A percentile compares a stretch with the other conserved stretches of the same genome.
phyloP scores from a whole-genome alignment of 768 basidiomycete genomes.

The Rhodotorula paludigena region DNA sequence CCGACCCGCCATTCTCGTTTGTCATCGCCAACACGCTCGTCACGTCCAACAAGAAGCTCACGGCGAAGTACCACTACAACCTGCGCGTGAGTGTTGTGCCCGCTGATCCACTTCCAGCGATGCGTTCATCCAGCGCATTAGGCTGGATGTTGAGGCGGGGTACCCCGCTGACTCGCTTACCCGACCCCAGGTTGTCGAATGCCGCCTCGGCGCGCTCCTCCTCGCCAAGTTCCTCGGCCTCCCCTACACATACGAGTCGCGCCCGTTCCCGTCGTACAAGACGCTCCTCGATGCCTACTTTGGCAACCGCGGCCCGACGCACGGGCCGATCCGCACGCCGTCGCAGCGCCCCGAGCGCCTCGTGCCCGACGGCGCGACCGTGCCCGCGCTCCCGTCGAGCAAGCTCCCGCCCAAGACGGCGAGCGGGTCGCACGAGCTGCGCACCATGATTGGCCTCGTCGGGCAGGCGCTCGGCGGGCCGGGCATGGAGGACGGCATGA shows the following conservation, averaged over 20 bases:
- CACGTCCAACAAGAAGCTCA: constrained; percentile 70
- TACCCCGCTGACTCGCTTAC: neutral
- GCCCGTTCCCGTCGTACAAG: constrained; percentile 33
- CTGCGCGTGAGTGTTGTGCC: constrained; percentile 50
- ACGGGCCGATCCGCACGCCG: constrained; percentile 18
- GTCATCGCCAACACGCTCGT: constrained; percentile 80
- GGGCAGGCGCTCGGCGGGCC: constrained; percentile 51
- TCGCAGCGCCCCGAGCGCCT: constrained; percentile 20
- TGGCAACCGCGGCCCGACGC: constrained; percentile 14
- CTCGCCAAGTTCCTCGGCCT: constrained; percentile 59
- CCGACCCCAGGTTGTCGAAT: constrained; percentile 67
- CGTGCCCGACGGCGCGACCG: constrained; percentile 33
- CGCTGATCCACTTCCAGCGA: neutral
- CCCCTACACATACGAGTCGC: constrained; percentile 3
- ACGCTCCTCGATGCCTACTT: constrained; percentile 38
- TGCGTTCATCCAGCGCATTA: no score
- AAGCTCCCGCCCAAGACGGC: constrained; percentile 47
- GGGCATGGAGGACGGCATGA: constrained; percentile 52
- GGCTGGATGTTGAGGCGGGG: no score
- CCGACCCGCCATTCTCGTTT: constrained; percentile 50
- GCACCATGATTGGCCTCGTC: constrained; percentile 61
- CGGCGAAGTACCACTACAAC: constrained; percentile 75
- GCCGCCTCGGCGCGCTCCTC: constrained; percentile 69
- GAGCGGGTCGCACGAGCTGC: constrained; percentile 57
- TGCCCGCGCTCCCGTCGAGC: constrained; percentile 16